Evolutionary conservation across 768 basidiomycete genomes (phyloP).

Genomic region (Leucocoprinus sp.): DNA sequence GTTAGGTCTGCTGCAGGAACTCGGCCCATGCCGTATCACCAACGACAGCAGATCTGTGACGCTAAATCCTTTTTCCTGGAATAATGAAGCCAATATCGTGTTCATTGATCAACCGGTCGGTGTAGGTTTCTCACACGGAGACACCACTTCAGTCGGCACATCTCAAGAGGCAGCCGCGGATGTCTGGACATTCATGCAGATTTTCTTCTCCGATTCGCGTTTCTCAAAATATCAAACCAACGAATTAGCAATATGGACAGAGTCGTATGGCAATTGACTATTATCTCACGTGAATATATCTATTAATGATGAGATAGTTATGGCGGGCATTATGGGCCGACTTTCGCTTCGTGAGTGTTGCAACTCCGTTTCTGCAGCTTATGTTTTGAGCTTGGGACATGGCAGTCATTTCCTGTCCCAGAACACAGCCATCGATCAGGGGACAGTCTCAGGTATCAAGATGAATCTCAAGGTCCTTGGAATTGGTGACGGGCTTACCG

Average conservation of each 20-base stretch:
- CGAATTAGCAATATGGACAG: conserved; percentile 55
- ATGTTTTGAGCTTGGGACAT: no score
- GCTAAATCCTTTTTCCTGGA: conserved; percentile 51
- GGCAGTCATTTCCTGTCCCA: conserved; percentile 50
- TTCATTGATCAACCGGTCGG: conserved; percentile 61
- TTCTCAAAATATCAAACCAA: conserved; percentile 39
- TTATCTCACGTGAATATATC: not conserved
- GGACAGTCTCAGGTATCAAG: conserved; percentile 33
- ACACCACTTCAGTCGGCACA: conserved; percentile 36
- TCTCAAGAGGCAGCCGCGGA: conserved; percentile 47
- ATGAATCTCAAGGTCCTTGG: conserved; percentile 57
- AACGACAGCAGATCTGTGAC: conserved; percentile 43
- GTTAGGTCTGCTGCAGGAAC: conserved; percentile 66
- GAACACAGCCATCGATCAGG: conserved; percentile 46
- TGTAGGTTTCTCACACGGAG: conserved; percentile 55
- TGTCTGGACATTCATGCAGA: conserved; percentile 56
- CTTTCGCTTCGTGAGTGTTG: conserved; percentile 43
- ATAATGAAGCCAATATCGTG: conserved; percentile 45
- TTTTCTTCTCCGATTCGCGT: conserved; percentile 46
- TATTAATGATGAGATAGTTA: conserved; percentile 30
- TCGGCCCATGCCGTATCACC: conserved; percentile 64
- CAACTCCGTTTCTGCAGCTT: not conserved
- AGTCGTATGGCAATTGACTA: conserved; percentile 32
- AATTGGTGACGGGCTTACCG: conserved; percentile 55
- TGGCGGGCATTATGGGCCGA: conserved; percentile 65